These are phyloP conservation scores for Neoarthrinium moseri DNA, from an alignment of 2,329 filamentous ascomycete species.

Conservation along the genomic window DNA sequence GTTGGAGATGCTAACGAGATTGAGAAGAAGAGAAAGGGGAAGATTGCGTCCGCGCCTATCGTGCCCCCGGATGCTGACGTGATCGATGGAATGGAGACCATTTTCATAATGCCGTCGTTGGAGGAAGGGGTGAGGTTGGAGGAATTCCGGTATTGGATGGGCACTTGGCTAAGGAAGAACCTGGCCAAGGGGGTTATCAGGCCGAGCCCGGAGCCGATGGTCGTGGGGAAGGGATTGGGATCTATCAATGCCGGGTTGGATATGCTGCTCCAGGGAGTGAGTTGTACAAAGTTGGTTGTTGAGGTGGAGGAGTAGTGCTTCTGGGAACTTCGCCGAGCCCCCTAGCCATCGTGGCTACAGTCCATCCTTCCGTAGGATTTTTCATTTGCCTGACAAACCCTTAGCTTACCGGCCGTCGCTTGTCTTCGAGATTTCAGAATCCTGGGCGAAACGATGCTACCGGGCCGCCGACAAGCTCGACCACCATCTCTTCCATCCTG, in stretches of 20 bases:
- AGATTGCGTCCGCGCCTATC: constrained; percentile 35
- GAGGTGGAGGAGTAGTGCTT: constrained; percentile 30
- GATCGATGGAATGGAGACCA: constrained; percentile 32
- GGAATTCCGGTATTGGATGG: constrained; percentile 40
- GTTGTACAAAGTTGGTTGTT: constrained; percentile 40
- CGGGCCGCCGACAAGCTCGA: no score
- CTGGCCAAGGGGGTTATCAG: constrained; percentile 29
- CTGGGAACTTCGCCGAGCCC: no score
- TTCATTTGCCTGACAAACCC: no score
- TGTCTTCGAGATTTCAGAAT: no score
- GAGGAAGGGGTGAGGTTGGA: constrained; percentile 30
- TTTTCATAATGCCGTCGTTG: constrained; percentile 35
- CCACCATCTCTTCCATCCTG: no score
- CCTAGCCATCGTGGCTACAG: no score
- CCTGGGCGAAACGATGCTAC: no score
- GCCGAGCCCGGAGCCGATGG: constrained; percentile 36
- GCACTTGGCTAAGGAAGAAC: constrained; percentile 32
- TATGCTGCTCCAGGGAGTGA: constrained; percentile 33
- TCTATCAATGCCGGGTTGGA: constrained; percentile 38
- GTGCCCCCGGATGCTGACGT: constrained; percentile 28
- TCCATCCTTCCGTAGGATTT: no score
- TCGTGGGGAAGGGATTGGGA: constrained; percentile 35
- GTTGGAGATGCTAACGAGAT: neutral
- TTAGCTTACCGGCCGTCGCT: no score
- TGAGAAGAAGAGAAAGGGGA: constrained; percentile 16